Conservation (phyloP, 164 flowering plant genomes). For the Chimonanthus salicifolius region DNA sequence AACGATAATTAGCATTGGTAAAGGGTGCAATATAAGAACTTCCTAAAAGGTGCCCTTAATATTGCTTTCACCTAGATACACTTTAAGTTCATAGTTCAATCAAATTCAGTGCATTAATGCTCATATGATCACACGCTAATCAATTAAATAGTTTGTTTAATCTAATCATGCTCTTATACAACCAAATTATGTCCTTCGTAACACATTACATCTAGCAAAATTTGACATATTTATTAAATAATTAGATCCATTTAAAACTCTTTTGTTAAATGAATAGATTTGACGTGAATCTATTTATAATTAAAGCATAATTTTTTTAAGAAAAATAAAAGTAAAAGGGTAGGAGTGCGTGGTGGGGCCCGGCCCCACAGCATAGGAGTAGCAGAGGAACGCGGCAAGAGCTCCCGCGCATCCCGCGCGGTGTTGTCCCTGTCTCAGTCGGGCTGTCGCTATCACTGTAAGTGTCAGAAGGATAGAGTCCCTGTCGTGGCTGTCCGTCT, state of each 20-base stretch:
- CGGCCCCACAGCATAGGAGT: neutral
- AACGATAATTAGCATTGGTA: no score
- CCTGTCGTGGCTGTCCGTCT: slow-evolving; percentile 22
- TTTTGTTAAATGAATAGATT: no score
- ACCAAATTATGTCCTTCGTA: neutral
- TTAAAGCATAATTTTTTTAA: neutral
- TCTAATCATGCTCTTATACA: no score
- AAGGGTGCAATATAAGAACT: no score
- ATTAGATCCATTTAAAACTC: no score
- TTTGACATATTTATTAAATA: neutral
- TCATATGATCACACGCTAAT: no score
- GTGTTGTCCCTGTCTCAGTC: slow-evolving; percentile 18
- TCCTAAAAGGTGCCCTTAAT: no score
- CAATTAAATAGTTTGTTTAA: no score
- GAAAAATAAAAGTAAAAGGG: no score
- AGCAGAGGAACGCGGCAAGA: slow-evolving; percentile 4
- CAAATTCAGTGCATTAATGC: no score
- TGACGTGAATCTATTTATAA: neutral
- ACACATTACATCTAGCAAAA: neutral
- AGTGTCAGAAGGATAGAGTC: neutral
- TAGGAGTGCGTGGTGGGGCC: neutral
- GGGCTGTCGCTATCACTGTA: slow-evolving; percentile 10
- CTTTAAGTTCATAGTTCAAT: no score
- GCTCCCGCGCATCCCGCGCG: slow-evolving; percentile 58
- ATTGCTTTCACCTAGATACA: no score